A percentile compares a stretch with the other conserved stretches of the same genome.
phyloP scores from a whole-genome alignment of 768 basidiomycete species.

The Hygrocybe punicea region DNA sequence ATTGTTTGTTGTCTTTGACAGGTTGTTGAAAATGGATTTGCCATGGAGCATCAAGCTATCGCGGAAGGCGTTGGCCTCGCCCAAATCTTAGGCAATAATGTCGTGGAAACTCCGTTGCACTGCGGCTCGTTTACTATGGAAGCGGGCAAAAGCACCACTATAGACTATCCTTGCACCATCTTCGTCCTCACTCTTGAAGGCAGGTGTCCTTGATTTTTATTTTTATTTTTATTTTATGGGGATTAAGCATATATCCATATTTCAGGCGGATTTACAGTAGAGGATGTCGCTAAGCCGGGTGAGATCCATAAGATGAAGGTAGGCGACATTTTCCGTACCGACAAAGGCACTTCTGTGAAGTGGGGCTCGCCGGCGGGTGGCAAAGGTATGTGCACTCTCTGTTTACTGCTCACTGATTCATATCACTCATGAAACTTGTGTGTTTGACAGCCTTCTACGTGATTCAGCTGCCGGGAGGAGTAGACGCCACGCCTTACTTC shows the following conservation, averaged over 20 bases:
- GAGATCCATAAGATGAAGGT: neutral
- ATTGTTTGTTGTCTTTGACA: neutral
- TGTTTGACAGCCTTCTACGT: constrained; percentile 1
- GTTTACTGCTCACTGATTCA: neutral
- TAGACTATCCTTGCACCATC: constrained; percentile 6
- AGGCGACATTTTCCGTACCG: neutral
- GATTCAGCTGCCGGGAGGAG: neutral
- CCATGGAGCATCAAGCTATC: neutral
- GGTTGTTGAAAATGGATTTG: neutral
- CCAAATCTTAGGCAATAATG: constrained; percentile 5
- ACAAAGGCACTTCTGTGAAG: constrained; percentile 1
- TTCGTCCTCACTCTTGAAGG: constrained; percentile 1
- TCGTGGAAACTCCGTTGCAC: constrained; percentile 1
- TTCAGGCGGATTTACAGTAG: neutral
- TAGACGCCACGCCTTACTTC: constrained; percentile 4
- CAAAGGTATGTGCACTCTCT: neutral
- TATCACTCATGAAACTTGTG: neutral
- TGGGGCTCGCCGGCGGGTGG: constrained; percentile 1
- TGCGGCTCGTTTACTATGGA: constrained; percentile 6
- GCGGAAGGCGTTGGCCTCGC: neutral
- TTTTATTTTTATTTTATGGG: neutral
- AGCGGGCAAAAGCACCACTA: neutral
- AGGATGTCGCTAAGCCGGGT: neutral
- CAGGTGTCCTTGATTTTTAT: neutral
- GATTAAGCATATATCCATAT: no score